Evolutionary conservation across 2,329 filamentous ascomycete species (phyloP).

Genomic region (Claviceps sp.): DNA sequence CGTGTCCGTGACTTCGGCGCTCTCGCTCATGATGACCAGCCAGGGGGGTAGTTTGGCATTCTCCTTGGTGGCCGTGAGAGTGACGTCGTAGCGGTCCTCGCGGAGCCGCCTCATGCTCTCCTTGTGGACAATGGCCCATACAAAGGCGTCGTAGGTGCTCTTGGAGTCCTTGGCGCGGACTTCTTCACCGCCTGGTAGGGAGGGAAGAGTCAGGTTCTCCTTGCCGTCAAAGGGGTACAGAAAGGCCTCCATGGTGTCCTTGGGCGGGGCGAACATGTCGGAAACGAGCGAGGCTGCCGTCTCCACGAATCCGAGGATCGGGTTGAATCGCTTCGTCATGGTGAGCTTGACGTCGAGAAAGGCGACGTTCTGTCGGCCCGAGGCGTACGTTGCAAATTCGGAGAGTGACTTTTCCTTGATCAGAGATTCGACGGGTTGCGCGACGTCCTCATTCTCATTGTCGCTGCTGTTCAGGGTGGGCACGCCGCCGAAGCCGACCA

Average conservation of each 20-base stretch:
- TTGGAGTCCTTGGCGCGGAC: conserved; percentile 40
- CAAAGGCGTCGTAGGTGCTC: conserved; percentile 75
- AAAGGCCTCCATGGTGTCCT: conserved; percentile 62
- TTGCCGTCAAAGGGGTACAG: conserved; percentile 87
- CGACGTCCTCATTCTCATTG: conserved; percentile 12
- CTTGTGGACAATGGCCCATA: conserved; percentile 94
- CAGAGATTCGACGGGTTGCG: conserved; percentile 27
- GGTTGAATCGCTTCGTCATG: conserved; percentile 79
- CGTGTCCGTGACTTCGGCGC: conserved; percentile 79
- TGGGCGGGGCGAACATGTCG: conserved; percentile 56
- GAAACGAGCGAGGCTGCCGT: conserved; percentile 59
- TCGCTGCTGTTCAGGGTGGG: conserved; percentile 27
- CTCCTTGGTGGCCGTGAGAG: conserved; percentile 86
- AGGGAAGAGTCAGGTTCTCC: conserved; percentile 65
- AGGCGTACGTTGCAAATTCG: conserved; percentile 78
- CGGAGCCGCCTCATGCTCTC: conserved; percentile 79
- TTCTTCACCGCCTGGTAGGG: conserved; percentile 44
- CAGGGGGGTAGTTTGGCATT: conserved; percentile 77
- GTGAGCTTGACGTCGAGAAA: conserved; percentile 78
- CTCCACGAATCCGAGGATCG: conserved; percentile 49
- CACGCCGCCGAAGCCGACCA: conserved; percentile 63
- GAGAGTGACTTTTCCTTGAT: conserved; percentile 79
- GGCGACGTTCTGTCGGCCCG: conserved; percentile 82
- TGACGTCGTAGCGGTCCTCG: conserved; percentile 88
- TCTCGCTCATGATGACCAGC: conserved; percentile 94